phyloP scores from a whole-genome alignment of 1,139 yeast species.

The Kazachstania sp. region DNA sequence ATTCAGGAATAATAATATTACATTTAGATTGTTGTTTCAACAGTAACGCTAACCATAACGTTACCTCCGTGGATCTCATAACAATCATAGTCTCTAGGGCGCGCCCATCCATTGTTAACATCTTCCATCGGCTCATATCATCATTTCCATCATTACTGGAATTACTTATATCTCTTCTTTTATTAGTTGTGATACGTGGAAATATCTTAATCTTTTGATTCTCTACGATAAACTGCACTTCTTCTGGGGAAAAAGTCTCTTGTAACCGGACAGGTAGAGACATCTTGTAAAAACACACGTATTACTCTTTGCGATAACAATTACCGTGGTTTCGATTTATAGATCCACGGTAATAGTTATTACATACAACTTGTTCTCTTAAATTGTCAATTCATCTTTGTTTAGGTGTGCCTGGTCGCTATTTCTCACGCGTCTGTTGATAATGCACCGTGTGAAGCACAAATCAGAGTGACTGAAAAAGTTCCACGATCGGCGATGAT shows the following conservation, averaged over 20 bases:
- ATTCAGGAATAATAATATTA: slow-evolving; percentile 74
- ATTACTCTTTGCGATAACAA: background rate
- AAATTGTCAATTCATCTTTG: too few species aligned
- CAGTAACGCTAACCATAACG: slow-evolving; percentile 81
- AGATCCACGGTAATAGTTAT: too few species aligned
- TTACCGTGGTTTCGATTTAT: too few species aligned
- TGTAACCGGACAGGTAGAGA: slow-evolving; percentile 53
- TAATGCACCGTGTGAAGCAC: too few species aligned
- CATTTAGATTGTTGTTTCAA: slow-evolving; percentile 81
- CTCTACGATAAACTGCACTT: slow-evolving; percentile 78
- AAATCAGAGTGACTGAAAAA: too few species aligned
- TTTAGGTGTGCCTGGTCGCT: too few species aligned
- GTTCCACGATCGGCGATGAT: too few species aligned
- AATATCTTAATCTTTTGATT: slow-evolving; percentile 63
- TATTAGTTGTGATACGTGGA: slow-evolving; percentile 40
- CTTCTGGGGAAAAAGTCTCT: slow-evolving; percentile 62
- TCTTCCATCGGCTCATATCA: slow-evolving; percentile 15
- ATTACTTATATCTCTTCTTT: slow-evolving; percentile 11
- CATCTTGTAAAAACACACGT: slow-evolving; percentile 34
- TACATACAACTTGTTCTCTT: too few species aligned
- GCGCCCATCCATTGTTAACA: slow-evolving; percentile 35
- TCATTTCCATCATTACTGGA: background rate
- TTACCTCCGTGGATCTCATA: slow-evolving; percentile 62
- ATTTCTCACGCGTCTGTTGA: too few species aligned
- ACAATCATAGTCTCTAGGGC: slow-evolving; percentile 46